A percentile compares a stretch with the other conserved stretches of the same genome.
These are phyloP conservation scores for Rubus parviflorus DNA, from an alignment of 306 rosid species.

Conservation along the genomic window DNA sequence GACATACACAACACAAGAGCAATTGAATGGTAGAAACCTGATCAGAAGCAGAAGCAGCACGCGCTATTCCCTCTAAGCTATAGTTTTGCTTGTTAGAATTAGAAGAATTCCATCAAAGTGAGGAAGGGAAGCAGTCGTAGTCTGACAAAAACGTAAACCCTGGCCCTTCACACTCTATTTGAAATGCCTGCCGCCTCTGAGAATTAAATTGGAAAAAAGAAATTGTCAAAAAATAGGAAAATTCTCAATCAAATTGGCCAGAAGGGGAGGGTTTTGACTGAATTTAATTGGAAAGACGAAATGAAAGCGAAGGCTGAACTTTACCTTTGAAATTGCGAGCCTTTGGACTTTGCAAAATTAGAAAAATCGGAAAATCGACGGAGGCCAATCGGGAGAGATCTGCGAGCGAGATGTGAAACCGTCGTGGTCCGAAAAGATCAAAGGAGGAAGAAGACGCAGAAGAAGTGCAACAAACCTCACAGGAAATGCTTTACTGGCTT, in stretches of 20 bases:
- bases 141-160: constrained; percentile 3
- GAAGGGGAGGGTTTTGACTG: not conserved
- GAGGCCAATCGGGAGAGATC: constrained; percentile 26
- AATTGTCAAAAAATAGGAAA: not conserved
- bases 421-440: not conserved
- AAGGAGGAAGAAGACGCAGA: not conserved
- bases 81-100: not conserved
- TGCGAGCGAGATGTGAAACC: constrained; percentile 11
- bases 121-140: not conserved
- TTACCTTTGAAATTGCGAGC: constrained; percentile 8
- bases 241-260: not conserved
- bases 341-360: too few species aligned
- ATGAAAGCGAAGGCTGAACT: constrained; percentile 4
- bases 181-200: too few species aligned
- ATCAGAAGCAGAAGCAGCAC: constrained; percentile 11
- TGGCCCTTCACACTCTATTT: not conserved
- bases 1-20: not conserved
- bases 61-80: not conserved
- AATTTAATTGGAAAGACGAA: not conserved
- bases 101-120: not conserved
- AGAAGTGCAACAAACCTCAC: not conserved
- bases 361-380: not conserved
- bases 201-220: not conserved
- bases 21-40: constrained; percentile 18
- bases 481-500: constrained; percentile 28